Base-by-base conservation (phyloP, 1,284 basidiomycete genomes). In the Leccinum solheimii region DNA sequence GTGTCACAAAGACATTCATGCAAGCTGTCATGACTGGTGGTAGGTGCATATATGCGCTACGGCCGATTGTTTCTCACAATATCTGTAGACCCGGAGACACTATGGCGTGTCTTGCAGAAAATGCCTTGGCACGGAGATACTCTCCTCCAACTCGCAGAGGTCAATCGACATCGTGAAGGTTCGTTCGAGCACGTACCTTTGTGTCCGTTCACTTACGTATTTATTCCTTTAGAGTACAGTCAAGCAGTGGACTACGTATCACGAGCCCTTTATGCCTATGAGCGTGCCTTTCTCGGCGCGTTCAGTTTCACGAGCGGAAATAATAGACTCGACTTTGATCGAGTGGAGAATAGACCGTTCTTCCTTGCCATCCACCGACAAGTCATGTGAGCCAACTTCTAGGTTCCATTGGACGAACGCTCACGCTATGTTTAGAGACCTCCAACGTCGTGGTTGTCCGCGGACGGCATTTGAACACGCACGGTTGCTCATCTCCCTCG, bases 111-210 rank as follows among this genome's bases (percentile, higher is more conserved):
- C 9, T 62, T 90, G 14, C 76, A 81, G 14, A 79, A 78, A 50
- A 78, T 86, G 49, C 88, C 87, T 1, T 97, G 94, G 85, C 95
- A 97, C 68, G 91, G 89, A 1, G 95, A 98, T 74, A 96, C 95
- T 0, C 80, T 96, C 1, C 81, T 97, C 2, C 95, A 97, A 70
- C 80, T 97, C 26, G 88, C 91, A 2, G 91, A 93, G 70, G 83
- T 95, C 2, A 92, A 88, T 71, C 83, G 89, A 40, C 90, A 95
- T 72, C 84, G 92, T 68, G 92, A 94, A 81, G 92, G 92, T 92
- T 52, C 50, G 77, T 62, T 14, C 19, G 43, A 38, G 16, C 5
- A 7, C 23, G 23, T 54, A 2, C 30, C 10, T 52, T 7, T 27
- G 14, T 36, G 8, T n/a, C 13, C 7, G 21, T 14, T 38, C n/a